Evolutionary conservation across 805 yeast species (phyloP), one percentile per base, ranked within the genome.

Genomic region (Candida gorgasii): DNA sequence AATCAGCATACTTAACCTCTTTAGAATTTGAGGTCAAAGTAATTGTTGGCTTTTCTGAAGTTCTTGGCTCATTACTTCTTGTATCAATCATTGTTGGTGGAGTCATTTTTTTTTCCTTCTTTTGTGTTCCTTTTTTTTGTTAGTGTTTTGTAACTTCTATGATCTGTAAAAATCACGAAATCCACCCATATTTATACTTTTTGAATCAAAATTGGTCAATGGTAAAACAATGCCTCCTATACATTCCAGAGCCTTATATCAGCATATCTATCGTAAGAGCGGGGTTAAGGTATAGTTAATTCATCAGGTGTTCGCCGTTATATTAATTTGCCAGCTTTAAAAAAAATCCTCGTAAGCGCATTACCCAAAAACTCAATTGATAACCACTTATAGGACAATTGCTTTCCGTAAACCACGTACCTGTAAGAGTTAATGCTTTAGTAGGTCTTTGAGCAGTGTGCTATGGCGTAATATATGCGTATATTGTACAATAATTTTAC

Each of bases 1-100:
- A 84, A 58, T 82, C 83, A n/a, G 69, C 70, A 44, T 67, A 67
- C 6, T 16, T 26, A 31, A 31, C 35, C 17, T 17, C n/a, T 15
- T 31, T 31, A 18, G 24, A 18, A 18, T 54, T 50, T 14, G 59
- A 47, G 14, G 51, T 42, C 23, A 55, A 37, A n/a, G 42, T 44
- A 33, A 54, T 41, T 11, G 31, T 24, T 5, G 18, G 20, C 18
- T 8, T 9, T 8, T 9, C 12, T 15, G 12, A 34, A 20, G 44
- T 46, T 18, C 42, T 40, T 6, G 36, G 45, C 9, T 42, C 22
- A 13, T n/a, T 34, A 7, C 12, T 14, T 16, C 28, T 14, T 16
- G 31, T 52, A 49, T 62, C 60, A 20, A 63, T 40, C 52, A 61
- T 51, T 35, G 69, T 60, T 47, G 70, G 67, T 44, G 70, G 68